Conservation (phyloP, 441 rosid species). For the Bocquillonia castaneifolia region DNA sequence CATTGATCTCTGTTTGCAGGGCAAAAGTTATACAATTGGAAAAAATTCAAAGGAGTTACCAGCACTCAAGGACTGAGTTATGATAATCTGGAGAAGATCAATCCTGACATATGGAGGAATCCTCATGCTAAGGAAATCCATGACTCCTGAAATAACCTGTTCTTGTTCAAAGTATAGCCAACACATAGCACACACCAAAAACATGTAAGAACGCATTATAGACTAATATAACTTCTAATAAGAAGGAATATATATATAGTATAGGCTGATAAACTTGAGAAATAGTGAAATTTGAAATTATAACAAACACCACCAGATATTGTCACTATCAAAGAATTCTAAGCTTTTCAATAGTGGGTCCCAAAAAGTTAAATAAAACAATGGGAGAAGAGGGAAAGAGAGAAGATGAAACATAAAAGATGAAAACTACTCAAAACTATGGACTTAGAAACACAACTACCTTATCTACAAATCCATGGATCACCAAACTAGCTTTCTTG, state of each 20-base stretch:
- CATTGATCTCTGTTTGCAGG: not conserved
- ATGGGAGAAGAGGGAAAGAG: not conserved
- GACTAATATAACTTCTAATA: not conserved
- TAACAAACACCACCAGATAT: not conserved
- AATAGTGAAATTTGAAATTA: not conserved
- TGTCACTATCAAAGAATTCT: not conserved
- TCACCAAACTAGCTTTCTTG: slow-evolving; percentile 85
- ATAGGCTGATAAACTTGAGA: slow-evolving; percentile 12
- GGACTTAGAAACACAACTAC: slow-evolving; percentile 32
- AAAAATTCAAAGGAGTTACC: slow-evolving; percentile 35
- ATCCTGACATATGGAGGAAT: slow-evolving; percentile 79
- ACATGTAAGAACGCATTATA: not conserved
- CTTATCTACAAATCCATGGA: slow-evolving; percentile 88
- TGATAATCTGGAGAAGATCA: slow-evolving; percentile 63
- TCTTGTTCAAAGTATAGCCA: slow-evolving; percentile 27
- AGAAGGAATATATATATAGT: not conserved
- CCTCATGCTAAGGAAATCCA: slow-evolving; percentile 58
- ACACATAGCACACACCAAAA: not conserved
- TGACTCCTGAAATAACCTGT: slow-evolving; percentile 88
- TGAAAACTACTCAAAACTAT: not conserved
- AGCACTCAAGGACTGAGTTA: slow-evolving; percentile 58
- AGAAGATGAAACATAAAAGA: not conserved
- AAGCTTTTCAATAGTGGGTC: not conserved
- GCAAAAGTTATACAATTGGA: not conserved
- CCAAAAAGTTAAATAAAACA: not conserved